phyloP scores from a whole-genome alignment of 805 yeast species.

The Monosporozyma solicola region DNA sequence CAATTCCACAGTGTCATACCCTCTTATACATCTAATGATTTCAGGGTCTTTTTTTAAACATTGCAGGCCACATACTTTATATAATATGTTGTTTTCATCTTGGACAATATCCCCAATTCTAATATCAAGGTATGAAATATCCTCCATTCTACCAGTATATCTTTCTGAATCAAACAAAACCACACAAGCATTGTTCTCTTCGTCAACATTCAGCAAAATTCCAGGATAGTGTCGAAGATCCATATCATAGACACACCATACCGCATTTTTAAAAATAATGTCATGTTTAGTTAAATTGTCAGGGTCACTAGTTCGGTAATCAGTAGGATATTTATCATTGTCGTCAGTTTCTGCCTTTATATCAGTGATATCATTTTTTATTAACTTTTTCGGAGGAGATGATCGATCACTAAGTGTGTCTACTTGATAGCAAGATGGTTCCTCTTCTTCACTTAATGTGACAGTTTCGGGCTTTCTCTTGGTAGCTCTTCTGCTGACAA shows the following conservation, averaged over 20 bases:
- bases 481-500: constrained; percentile 7
- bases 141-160: constrained; percentile 13
- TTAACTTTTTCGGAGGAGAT: constrained; percentile 4
- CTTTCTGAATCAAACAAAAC: constrained; percentile 19
- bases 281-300: constrained; percentile 22
- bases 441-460: constrained; percentile 5
- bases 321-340: background rate
- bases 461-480: constrained; percentile 5
- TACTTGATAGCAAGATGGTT: background rate
- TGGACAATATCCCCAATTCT: constrained; percentile 47
- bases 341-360: background rate
- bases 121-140: constrained; percentile 42
- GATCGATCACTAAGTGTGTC: background rate
- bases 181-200: background rate
- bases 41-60: constrained; percentile 15
- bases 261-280: constrained; percentile 31
- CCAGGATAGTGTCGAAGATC: constrained; percentile 44
- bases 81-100: constrained; percentile 22
- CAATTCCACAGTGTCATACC: constrained; percentile 44
- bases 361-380: background rate
- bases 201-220: constrained; percentile 18
- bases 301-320: constrained; percentile 4
- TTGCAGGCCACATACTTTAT: constrained; percentile 40
- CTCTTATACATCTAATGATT: constrained; percentile 47
- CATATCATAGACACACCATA: constrained; percentile 46